phyloP scores from a whole-genome alignment of 805 yeast genomes.

The Dipodascus albidus region DNA sequence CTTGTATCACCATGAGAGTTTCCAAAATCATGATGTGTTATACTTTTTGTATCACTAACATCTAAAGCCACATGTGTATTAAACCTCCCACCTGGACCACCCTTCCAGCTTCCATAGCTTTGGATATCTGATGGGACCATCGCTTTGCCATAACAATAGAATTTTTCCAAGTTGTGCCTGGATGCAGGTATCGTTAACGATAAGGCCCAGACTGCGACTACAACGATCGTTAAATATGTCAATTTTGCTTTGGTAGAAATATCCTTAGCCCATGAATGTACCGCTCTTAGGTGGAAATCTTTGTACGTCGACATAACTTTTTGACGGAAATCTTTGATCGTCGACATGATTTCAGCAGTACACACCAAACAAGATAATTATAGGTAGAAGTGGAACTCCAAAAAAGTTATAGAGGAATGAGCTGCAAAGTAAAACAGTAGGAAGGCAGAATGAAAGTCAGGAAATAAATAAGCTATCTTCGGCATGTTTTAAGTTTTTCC shows the following conservation, averaged over 20 bases:
- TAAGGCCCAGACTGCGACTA: constrained; percentile 3
- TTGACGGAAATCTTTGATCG: background rate
- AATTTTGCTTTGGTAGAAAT: background rate
- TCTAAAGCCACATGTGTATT: constrained; percentile 13
- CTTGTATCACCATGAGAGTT: constrained; percentile 37
- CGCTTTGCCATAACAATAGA: constrained; percentile 17
- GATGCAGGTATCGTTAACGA: constrained; percentile 8
- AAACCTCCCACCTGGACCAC: constrained; percentile 13
- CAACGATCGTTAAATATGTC: background rate
- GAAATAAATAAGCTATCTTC: background rate
- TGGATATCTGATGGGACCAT: constrained; percentile 16
- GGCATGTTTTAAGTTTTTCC: background rate
- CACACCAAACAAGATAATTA: no score
- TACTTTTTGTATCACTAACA: constrained; percentile 6
- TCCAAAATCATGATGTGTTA: constrained; percentile 12
- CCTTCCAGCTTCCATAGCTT: constrained; percentile 12
- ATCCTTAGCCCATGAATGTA: background rate
- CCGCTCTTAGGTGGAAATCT: background rate
- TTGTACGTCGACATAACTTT: background rate
- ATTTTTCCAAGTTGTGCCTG: constrained; percentile 8
- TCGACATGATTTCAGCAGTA: no score
- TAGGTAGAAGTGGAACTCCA: no score
- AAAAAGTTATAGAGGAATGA: no score
- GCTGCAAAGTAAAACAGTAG: background rate
- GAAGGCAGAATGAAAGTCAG: background rate